Evolutionary conservation across 1,284 basidiomycete genomes (phyloP), one percentile per base, ranked within the genome.

Genomic region (Boletus sp.): DNA sequence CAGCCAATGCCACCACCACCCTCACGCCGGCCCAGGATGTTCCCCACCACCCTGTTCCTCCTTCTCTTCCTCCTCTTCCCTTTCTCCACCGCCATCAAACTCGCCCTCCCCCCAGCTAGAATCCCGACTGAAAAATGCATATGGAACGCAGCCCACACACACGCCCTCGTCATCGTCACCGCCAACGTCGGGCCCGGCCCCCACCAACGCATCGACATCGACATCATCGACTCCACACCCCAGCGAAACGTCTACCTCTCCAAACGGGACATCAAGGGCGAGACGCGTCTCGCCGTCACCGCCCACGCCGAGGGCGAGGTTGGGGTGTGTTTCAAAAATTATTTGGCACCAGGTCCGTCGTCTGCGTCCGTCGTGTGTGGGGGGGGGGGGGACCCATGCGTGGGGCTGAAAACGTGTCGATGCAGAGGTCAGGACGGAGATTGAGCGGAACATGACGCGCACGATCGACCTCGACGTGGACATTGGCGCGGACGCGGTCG

Each of bases 401-500:
- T n/a, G n/a, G n/a, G n/a, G n/a, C n/a, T n/a, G n/a, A n/a, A n/a
- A n/a, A n/a, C n/a, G n/a, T n/a, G n/a, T n/a, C n/a, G n/a, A n/a
- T n/a, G 12, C 14, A 67, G 64, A 58, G 0, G 32, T 50, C 36
- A 66, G 42, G 52, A n/a, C 7, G 33, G 49, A 49, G 8, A 14
- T 65, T 30, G 50, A 34, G 8, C 50, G 48, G 36, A 77, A 77
- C 49, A 72, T 79, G 49, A 70, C 75, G 27, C 77, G 90, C 27
- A 78, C 86, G 19, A 72, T 99, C 55, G 95, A 99, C 72, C 72
- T 99, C 46, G 95, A 99, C 65, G 84, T 98, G 35, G 96, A 99
- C 64, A 95, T 99, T 68, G 95, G 95, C 39, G 94, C 95, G 16
- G 95, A 99, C 61, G 96, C 96, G 0, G 87, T 98, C 34, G 96